Base-by-base conservation (phyloP, 192 early-diverging fungal species). In the Phlyctochytrium arcticum region DNA sequence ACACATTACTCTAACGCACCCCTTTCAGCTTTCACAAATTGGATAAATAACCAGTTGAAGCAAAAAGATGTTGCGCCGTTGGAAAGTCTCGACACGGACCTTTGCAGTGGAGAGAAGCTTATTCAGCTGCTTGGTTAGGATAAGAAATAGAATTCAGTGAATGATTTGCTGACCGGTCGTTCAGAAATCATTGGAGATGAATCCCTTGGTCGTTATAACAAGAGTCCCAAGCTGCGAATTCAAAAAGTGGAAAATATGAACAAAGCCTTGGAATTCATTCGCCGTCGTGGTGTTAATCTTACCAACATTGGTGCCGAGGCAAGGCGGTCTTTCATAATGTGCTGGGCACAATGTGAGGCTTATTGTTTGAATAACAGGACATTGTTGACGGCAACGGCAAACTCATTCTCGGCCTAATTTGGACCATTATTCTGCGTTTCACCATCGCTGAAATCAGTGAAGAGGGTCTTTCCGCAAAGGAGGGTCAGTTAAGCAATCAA, bases 301-400 rank as follows among this genome's bases (percentile, higher is more conserved):
- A 96, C 93, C 53, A 98, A 98, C 75, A 96, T 96, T 82, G 96
- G 96, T 31, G 89, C 93, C 54, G 95, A 98, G 71, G 88, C 88
- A 74, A 32, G 57, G 34, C 15, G n/a, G 8, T n/a, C n/a, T n/a
- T n/a, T n/a, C n/a, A n/a, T n/a, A n/a, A n/a, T n/a, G n/a, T n/a
- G n/a, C n/a, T n/a, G n/a, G n/a, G n/a, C n/a, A n/a, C n/a, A n/a
- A n/a, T n/a, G n/a, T n/a, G n/a, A n/a, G n/a, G n/a, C n/a, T n/a
- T n/a, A n/a, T n/a, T n/a, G n/a, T n/a, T n/a, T n/a, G n/a, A n/a
- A n/a, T 5, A 27, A 2, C 31, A 71, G 59, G 96, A 98, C 82
- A 97, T 98, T 70, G 93, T 95, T 21, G 93, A 96, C 71, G 74
- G 80, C 6, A 96, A 96, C 77, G 60, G 73, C 33, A 98, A 97